Conservation (phyloP, 805 yeast species). For the Candida ortonii region DNA sequence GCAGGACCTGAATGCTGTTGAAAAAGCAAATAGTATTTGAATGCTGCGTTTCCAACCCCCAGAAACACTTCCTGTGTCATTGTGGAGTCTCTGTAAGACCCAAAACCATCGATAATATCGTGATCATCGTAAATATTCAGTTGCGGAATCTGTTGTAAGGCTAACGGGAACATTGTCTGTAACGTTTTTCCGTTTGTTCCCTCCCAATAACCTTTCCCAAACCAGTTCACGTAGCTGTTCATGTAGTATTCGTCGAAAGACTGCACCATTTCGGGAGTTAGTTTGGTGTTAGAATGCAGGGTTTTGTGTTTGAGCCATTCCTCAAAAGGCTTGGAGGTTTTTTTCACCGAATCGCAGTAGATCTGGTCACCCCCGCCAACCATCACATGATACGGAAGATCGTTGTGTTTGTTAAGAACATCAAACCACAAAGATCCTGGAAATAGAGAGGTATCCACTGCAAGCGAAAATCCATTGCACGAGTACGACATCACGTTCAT, state of each 20-base stretch:
- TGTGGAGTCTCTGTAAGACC: slow-evolving; percentile 75
- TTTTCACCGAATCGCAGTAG: slow-evolving; percentile 78
- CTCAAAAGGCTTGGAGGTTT: slow-evolving; percentile 49
- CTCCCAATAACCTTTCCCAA: slow-evolving; percentile 83
- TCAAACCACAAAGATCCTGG: slow-evolving; percentile 85
- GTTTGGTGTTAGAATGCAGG: slow-evolving; percentile 38
- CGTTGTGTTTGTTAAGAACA: slow-evolving; percentile 64
- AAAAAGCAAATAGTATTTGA: slow-evolving; percentile 82
- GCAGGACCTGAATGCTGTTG: slow-evolving; percentile 73
- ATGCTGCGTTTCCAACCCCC: slow-evolving; percentile 76
- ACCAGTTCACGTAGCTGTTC: slow-evolving; percentile 79
- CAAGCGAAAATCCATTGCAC: slow-evolving; percentile 86
- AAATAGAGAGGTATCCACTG: slow-evolving; percentile 62
- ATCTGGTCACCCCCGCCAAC: slow-evolving; percentile 97
- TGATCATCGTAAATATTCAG: slow-evolving; percentile 91
- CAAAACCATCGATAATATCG: slow-evolving; percentile 95
- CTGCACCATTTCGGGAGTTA: slow-evolving; percentile 44
- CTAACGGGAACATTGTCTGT: slow-evolving; percentile 66
- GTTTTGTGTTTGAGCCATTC: slow-evolving; percentile 62
- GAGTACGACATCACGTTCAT: slow-evolving; percentile 84
- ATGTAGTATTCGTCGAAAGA: slow-evolving; percentile 69
- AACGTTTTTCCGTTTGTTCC: slow-evolving; percentile 65
- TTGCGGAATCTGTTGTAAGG: slow-evolving; percentile 80
- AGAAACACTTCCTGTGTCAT: slow-evolving; percentile 69
- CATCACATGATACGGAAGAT: slow-evolving; percentile 80